Conservation (phyloP, 208 protist genomes). For the Leishmania amazonensis region DNA sequence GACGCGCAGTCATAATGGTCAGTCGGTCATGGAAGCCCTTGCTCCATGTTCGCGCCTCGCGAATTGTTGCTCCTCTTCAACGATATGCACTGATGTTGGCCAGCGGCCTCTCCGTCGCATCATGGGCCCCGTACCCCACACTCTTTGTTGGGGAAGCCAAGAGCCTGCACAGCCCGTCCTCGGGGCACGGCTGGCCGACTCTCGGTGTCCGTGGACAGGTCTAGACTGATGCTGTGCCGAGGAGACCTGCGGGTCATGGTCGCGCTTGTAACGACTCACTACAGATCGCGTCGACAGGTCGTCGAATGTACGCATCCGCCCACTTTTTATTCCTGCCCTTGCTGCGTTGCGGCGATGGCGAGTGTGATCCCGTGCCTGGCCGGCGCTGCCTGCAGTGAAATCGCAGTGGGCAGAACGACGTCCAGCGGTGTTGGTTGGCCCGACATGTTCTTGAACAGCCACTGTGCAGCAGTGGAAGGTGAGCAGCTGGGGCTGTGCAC, state of each 20-base stretch:
- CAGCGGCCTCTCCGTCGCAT: too few relatives aligned
- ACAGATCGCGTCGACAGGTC: neutral
- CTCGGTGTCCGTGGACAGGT: too few relatives aligned
- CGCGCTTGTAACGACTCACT: neutral
- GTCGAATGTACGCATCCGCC: neutral
- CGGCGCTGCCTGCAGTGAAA: neutral
- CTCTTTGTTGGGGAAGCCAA: neutral
- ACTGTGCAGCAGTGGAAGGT: neutral
- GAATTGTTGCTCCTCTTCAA: too few relatives aligned
- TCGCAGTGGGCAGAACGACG: neutral
- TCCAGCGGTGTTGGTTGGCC: neutral
- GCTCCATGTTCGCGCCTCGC: too few relatives aligned
- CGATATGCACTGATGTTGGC: too few relatives aligned
- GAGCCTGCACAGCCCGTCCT: neutral
- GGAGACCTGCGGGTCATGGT: neutral
- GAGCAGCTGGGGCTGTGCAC: neutral
- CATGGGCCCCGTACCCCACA: neutral
- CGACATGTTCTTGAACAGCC: neutral
- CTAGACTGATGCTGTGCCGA: neutral
- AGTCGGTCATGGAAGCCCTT: too few relatives aligned
- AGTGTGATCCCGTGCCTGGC: too few relatives aligned
- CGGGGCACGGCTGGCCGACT: neutral
- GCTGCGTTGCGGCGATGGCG: too few relatives aligned
- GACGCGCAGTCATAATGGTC: too few relatives aligned
- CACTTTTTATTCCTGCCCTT: neutral